These are phyloP conservation scores for Naegleria lovaniensis DNA, from an alignment of 208 protist species.

Conservation along the genomic window DNA sequence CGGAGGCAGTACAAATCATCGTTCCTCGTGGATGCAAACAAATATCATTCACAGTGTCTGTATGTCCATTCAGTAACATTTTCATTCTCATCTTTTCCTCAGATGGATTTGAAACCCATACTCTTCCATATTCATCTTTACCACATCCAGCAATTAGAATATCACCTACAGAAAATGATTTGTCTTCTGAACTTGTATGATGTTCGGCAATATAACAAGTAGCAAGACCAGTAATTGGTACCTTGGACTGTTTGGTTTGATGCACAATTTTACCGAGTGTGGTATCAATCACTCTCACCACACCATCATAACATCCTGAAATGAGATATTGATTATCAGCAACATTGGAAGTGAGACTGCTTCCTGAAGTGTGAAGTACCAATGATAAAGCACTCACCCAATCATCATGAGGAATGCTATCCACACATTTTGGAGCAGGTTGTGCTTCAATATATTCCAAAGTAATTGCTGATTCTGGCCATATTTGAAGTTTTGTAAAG, in stretches of 20 bases:
- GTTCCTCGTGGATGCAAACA: not conserved
- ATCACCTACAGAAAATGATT: not conserved
- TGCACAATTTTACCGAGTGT: not conserved
- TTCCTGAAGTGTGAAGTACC: not conserved
- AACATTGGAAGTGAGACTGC: not conserved
- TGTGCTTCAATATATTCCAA: conserved; percentile 15
- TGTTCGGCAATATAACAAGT: not conserved
- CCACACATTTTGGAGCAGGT: conserved; percentile 13
- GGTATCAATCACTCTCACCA: not conserved
- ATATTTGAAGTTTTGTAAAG: conserved; percentile 13
- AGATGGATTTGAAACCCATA: not conserved
- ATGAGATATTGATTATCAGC: not conserved
- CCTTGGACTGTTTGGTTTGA: not conserved
- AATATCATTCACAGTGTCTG: not conserved
- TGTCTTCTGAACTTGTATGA: not conserved
- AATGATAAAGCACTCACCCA: not conserved
- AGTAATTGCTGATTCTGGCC: conserved; percentile 1
- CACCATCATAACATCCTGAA: conserved; percentile 6
- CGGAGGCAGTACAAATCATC: not conserved
- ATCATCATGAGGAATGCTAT: conserved; percentile 22
- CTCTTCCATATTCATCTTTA: not conserved
- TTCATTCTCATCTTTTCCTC: not conserved
- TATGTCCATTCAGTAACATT: not conserved
- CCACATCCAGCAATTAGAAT: not conserved
- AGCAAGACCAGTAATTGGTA: not conserved